Percentiles rank a stretch among this genome's conserved stretches.
Evolutionary conservation across 441 rosid species (phyloP).

Genomic region (Sinapis alba): DNA sequence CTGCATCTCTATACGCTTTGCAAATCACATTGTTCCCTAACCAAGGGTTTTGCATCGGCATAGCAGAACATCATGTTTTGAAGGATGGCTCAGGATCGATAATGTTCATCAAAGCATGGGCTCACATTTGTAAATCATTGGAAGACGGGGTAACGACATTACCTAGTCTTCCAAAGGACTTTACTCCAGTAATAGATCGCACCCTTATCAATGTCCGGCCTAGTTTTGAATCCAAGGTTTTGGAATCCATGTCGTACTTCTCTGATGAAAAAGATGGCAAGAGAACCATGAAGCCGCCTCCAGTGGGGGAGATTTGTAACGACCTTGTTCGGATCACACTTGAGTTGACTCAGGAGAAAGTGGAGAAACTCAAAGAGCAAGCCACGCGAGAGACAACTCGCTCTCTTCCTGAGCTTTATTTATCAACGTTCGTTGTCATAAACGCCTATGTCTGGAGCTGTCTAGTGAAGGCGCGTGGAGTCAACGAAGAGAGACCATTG

Average conservation of each 20-base stretch:
- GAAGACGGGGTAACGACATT: background rate
- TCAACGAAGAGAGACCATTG: slow-evolving; percentile 1
- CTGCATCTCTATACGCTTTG: background rate
- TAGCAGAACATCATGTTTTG: slow-evolving; percentile 6
- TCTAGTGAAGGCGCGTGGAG: slow-evolving; percentile 34
- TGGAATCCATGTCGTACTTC: background rate
- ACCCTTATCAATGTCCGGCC: background rate
- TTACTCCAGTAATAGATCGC: slow-evolving; percentile 19
- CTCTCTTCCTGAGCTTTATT: background rate
- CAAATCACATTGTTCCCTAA: slow-evolving; percentile 19
- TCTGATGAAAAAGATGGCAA: slow-evolving; percentile 1
- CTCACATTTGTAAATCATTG: slow-evolving; percentile 18
- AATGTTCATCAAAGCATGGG: slow-evolving; percentile 22
- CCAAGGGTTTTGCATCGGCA: slow-evolving; percentile 18
- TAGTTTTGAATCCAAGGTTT: background rate
- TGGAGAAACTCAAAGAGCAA: slow-evolving; percentile 14
- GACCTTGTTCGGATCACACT: slow-evolving; percentile 31
- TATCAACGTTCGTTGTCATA: slow-evolving; percentile 13
- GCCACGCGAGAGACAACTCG: background rate
- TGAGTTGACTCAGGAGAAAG: slow-evolving; percentile 5
- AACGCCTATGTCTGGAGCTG: slow-evolving; percentile 34
- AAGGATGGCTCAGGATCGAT: slow-evolving; percentile 10
- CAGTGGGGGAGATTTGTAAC: background rate
- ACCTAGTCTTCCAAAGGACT: slow-evolving; percentile 3
- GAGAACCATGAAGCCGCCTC: slow-evolving; percentile 2